Percentiles rank a stretch among this genome's conserved stretches.
Evolutionary conservation across 2,329 filamentous ascomycete species (phyloP).

Genomic region (Talaromyces funiculosus): DNA sequence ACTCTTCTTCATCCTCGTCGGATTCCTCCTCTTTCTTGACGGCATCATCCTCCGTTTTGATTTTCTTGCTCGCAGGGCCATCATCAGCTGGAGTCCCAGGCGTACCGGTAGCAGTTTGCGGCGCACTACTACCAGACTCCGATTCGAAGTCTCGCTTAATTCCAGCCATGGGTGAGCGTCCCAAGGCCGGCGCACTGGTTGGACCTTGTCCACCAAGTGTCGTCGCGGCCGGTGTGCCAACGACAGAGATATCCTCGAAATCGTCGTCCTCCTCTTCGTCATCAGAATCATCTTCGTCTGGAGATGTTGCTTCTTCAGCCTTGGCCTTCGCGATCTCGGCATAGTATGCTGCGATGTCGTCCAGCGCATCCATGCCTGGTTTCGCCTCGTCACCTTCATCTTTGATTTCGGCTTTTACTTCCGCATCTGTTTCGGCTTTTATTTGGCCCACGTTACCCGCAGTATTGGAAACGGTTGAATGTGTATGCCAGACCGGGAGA

Average conservation of each 20-base stretch:
- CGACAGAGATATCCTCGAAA: slow-evolving; percentile 38
- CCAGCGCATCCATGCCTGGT: slow-evolving; percentile 36
- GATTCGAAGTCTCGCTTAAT: slow-evolving; percentile 37
- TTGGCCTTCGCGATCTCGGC: slow-evolving; percentile 42
- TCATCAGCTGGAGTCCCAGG: slow-evolving; percentile 35
- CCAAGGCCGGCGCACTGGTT: slow-evolving; percentile 9
- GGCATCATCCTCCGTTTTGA: slow-evolving; percentile 34
- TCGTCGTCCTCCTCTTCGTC: slow-evolving; percentile 39
- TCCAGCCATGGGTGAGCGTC: slow-evolving; percentile 17
- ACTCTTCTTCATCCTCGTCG: slow-evolving; percentile 39
- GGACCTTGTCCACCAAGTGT: slow-evolving; percentile 16
- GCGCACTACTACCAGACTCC: slow-evolving; percentile 34
- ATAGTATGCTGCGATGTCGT: slow-evolving; percentile 45
- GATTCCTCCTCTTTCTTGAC: slow-evolving; percentile 36
- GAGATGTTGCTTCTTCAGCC: slow-evolving; percentile 38
- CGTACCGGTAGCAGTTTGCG: slow-evolving; percentile 33
- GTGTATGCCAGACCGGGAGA: slow-evolving; percentile 49
- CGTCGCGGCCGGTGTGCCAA: slow-evolving; percentile 25
- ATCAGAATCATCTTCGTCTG: slow-evolving; percentile 36
- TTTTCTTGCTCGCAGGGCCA: slow-evolving; percentile 38
- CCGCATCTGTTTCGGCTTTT: slow-evolving; percentile 28
- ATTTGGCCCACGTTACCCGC: slow-evolving; percentile 21
- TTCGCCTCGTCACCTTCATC: slow-evolving; percentile 41
- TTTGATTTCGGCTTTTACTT: slow-evolving; percentile 37
- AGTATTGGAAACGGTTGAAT: slow-evolving; percentile 41